Base-by-base conservation (phyloP, 2,329 filamentous ascomycete genomes). In the Xylariaceae sp. region DNA sequence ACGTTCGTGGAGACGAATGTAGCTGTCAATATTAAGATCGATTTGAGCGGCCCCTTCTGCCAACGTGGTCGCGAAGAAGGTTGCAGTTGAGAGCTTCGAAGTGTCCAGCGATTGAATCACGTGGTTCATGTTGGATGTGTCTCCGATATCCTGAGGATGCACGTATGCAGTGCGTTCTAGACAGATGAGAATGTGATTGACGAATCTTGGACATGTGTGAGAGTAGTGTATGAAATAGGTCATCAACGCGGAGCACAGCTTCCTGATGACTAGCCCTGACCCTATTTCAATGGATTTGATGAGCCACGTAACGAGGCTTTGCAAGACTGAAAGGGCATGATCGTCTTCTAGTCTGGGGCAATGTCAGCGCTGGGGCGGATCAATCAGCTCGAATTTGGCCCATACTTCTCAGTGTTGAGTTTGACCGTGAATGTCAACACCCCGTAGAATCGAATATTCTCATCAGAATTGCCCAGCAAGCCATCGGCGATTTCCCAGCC, bases 391-490 rank as follows among this genome's bases (percentile, higher is more conserved):
- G 11, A 6, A 21, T 2, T 22, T 33, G n/a, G 23, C 11, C 59
- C 73, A 52, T 70, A 86, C 85, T 83, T 88, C 62, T 93, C 88
- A n/a, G 84, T 85, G 63, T 97, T 96, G 47, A 97, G 80, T 69
- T 97, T 98, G 57, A 97, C 82, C 40, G 89, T 94, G 55, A 96
- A 85, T 0, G 92, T 97, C 48, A 96, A 75, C 22, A 91, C 92
- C 12, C 89, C 93, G 63, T 95, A 95, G 68, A 97, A 97, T 53
- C 86, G 85, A 55, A 93, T 81, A 58, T 91, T 85, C 49, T 86
- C 79, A 55, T 88, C 82, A 19, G 78, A 70, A 49, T 80, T 82
- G 40, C 72, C 72, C 10, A 96, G 72, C 12, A 97, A 74, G 41
- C 81, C 80, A 60, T 92, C 83, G 17, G 89, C 90, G 37, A 96